Evolutionary conservation across 208 protist species (phyloP).

Genomic region (Trichomonas vaginalis): DNA sequence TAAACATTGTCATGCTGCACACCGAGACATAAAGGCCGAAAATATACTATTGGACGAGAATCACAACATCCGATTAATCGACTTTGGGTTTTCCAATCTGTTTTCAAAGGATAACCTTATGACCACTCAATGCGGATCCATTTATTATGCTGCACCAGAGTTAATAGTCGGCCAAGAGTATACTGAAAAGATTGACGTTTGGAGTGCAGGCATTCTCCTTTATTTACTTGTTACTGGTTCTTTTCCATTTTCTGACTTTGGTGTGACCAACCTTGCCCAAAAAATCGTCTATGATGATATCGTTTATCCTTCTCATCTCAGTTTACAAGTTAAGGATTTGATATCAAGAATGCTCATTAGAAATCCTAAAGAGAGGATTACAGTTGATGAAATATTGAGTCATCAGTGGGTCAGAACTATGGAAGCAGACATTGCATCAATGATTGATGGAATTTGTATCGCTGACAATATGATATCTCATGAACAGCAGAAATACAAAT

Average conservation of each 20-base stretch:
- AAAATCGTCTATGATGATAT: not conserved
- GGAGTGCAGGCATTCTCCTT: not conserved
- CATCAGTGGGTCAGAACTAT: not conserved
- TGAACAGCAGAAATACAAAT: no score
- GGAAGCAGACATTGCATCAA: no score
- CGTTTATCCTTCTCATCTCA: not conserved
- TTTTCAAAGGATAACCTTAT: not conserved
- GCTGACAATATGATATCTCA: no score
- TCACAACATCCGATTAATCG: not conserved
- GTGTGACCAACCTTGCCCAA: no score
- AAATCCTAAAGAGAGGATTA: not conserved
- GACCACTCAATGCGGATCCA: not conserved
- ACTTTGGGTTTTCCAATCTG: constrained; percentile 62
- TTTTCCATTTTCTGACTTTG: not conserved
- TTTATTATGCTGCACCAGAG: not conserved
- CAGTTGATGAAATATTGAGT: not conserved
- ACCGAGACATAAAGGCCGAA: not conserved
- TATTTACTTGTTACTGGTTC: not conserved
- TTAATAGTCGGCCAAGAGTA: not conserved
- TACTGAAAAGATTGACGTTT: not conserved
- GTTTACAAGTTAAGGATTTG: not conserved
- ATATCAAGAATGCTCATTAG: not conserved
- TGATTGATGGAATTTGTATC: no score
- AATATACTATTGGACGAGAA: not conserved
- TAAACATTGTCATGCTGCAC: not conserved